Conservation (phyloP, 2,329 filamentous ascomycete genomes). For the Lachnellula hyalina region DNA sequence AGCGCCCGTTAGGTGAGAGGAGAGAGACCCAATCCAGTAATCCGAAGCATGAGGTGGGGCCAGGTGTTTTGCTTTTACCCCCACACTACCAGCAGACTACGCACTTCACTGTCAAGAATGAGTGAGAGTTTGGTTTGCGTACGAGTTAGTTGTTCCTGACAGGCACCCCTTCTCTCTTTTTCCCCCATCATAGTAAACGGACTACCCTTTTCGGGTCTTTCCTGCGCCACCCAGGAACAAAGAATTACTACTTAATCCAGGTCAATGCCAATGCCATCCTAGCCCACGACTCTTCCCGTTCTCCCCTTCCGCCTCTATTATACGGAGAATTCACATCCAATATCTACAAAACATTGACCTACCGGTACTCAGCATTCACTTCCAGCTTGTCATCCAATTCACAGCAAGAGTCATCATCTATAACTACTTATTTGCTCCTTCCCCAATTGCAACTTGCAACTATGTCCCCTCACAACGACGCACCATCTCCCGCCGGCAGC, state of each 20-base stretch:
- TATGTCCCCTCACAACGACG: slow-evolving; percentile 45
- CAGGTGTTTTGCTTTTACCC: slow-evolving; percentile 12
- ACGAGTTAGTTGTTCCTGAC: neutral
- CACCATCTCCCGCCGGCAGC: slow-evolving; percentile 41
- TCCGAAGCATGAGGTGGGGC: slow-evolving; percentile 20
- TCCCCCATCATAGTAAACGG: neutral
- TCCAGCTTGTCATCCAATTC: neutral
- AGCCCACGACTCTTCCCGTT: slow-evolving; percentile 2
- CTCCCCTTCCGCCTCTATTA: neutral
- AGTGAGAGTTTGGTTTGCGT: neutral
- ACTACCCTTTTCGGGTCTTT: neutral
- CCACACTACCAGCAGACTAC: slow-evolving; percentile 10
- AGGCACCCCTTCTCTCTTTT: neutral
- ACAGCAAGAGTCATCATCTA: neutral
- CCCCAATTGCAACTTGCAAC: slow-evolving; percentile 2
- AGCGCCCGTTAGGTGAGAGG: neutral
- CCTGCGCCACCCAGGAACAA: slow-evolving; percentile 22
- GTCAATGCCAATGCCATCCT: slow-evolving; percentile 1
- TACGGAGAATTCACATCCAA: neutral
- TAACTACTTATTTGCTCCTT: neutral
- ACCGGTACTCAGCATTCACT: neutral
- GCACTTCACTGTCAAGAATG: neutral
- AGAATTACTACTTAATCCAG: slow-evolving; percentile 19
- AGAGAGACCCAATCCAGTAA: slow-evolving; percentile 2
- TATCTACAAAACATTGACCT: neutral